Percentiles rank a stretch among this genome's conserved stretches.
These are phyloP conservation scores for Saccharomycopsis sp. DNA, from an alignment of 805 yeast species.

Conservation along the genomic window DNA sequence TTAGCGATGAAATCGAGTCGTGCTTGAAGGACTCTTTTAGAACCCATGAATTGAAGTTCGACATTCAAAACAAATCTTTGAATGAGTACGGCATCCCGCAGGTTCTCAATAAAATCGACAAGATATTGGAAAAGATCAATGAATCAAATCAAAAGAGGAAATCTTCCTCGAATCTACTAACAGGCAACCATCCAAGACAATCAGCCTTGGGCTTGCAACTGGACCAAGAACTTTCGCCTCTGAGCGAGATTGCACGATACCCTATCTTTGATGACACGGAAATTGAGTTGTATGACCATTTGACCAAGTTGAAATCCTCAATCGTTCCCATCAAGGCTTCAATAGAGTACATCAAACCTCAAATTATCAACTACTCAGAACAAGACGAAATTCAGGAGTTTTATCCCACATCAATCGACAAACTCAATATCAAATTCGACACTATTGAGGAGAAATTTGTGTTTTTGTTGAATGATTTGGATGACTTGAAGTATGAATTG, in stretches of 20 bases:
- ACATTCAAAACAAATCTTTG: constrained; percentile 21
- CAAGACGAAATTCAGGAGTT: constrained; percentile 20
- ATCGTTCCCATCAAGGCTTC: constrained; percentile 30
- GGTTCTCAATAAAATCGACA: constrained; percentile 3
- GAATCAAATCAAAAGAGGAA: not conserved
- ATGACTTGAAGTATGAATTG: constrained; percentile 35
- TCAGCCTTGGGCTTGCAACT: not conserved
- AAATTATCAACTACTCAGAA: constrained; percentile 27
- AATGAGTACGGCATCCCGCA: not conserved
- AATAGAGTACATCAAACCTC: constrained; percentile 29
- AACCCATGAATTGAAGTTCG: constrained; percentile 23
- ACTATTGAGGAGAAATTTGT: constrained; percentile 33
- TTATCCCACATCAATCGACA: constrained; percentile 22
- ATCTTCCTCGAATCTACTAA: not conserved
- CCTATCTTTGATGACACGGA: constrained; percentile 20
- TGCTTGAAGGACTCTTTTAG: constrained; percentile 23
- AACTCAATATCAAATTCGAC: constrained; percentile 33
- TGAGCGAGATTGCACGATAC: constrained; percentile 2
- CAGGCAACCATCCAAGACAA: constrained; percentile 1
- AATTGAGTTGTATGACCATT: constrained; percentile 25
- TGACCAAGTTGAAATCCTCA: constrained; percentile 25
- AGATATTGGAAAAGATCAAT: constrained; percentile 2
- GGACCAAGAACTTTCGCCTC: not conserved
- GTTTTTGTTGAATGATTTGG: constrained; percentile 33
- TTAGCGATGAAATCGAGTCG: constrained; percentile 26